Evolutionary conservation across 1,139 yeast species (phyloP).

Genomic region (Scheffersomyces quercinus): DNA sequence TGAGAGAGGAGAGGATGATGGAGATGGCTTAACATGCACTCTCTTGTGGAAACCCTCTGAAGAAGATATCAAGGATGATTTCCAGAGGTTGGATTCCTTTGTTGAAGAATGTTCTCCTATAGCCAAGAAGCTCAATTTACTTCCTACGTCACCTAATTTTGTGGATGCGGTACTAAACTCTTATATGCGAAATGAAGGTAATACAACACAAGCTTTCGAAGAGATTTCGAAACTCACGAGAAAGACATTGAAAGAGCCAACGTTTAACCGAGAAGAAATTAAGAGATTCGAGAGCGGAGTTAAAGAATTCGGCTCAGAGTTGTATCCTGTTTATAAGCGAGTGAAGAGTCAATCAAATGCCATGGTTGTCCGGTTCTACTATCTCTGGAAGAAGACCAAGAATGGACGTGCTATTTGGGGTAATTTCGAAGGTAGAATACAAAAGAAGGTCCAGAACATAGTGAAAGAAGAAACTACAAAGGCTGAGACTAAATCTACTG

Average conservation of each 20-base stretch:
- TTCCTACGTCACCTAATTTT: conserved; percentile 67
- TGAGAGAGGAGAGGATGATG: conserved; percentile 81
- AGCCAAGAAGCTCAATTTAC: conserved; percentile 46
- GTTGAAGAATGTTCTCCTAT: conserved; percentile 54
- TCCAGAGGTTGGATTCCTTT: conserved; percentile 50
- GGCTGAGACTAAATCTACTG: conserved; percentile 15
- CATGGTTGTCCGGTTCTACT: conserved; percentile 82
- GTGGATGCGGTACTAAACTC: conserved; percentile 67
- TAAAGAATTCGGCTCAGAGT: conserved; percentile 71
- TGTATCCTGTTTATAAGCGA: conserved; percentile 67
- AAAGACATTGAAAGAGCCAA: conserved; percentile 69
- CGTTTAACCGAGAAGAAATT: conserved; percentile 64
- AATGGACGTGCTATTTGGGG: conserved; percentile 83
- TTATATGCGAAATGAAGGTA: conserved; percentile 53
- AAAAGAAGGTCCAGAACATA: conserved; percentile 48
- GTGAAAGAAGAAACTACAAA: conserved; percentile 27
- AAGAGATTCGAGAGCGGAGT: conserved; percentile 76
- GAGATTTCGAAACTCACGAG: conserved; percentile 50
- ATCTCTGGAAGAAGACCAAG: conserved; percentile 86
- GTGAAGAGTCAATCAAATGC: conserved; percentile 72
- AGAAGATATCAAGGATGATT: conserved; percentile 29
- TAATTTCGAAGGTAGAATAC: conserved; percentile 69
- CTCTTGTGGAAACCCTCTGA: conserved; percentile 65
- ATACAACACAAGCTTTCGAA: conserved; percentile 47
- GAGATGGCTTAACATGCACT: conserved; percentile 53